Conservation (phyloP, 73 alveolate species). For the Durusdinium trenchii region DNA sequence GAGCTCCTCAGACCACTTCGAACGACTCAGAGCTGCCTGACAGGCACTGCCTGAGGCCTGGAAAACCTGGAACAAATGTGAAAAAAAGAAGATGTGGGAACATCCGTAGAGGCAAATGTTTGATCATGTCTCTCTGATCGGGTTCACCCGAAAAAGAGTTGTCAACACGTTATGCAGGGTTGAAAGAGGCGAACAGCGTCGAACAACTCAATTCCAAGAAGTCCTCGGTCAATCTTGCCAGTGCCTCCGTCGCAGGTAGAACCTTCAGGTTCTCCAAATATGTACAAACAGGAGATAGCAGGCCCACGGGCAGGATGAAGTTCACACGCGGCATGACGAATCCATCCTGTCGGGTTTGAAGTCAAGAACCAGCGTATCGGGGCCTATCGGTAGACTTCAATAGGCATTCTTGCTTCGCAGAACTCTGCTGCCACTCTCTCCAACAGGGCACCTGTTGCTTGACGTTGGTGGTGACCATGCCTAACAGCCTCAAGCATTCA, state of each 20-base stretch:
- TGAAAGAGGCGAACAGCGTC: background rate
- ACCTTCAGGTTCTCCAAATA: slow-evolving; percentile 49
- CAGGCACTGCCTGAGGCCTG: too few relatives aligned
- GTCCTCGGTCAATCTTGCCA: slow-evolving; percentile 54
- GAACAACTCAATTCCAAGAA: background rate
- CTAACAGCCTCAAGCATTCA: slow-evolving; percentile 88
- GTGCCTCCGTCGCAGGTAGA: slow-evolving; percentile 32
- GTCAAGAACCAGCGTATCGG: background rate
- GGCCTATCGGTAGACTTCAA: background rate
- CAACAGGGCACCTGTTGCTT: slow-evolving; percentile 48
- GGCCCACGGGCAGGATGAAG: slow-evolving; percentile 89
- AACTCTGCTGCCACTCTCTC: background rate
- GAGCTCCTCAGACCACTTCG: background rate
- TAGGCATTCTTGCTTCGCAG: too few relatives aligned
- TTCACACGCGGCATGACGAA: slow-evolving; percentile 81
- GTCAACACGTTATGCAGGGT: background rate
- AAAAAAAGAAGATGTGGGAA: too few relatives aligned
- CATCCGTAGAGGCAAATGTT: background rate
- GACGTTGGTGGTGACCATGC: slow-evolving; percentile 91
- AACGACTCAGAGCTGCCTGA: too few relatives aligned
- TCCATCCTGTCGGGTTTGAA: slow-evolving; percentile 41
- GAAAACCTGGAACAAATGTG: too few relatives aligned
- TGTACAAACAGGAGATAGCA: slow-evolving; percentile 31
- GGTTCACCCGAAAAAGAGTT: background rate
- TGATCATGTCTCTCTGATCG: too few relatives aligned